A percentile compares a stretch with the other conserved stretches of the same genome.
These are phyloP conservation scores for Magnaporthales sp. DNA, from an alignment of 2,329 filamentous ascomycete species.

Conservation along the genomic window DNA sequence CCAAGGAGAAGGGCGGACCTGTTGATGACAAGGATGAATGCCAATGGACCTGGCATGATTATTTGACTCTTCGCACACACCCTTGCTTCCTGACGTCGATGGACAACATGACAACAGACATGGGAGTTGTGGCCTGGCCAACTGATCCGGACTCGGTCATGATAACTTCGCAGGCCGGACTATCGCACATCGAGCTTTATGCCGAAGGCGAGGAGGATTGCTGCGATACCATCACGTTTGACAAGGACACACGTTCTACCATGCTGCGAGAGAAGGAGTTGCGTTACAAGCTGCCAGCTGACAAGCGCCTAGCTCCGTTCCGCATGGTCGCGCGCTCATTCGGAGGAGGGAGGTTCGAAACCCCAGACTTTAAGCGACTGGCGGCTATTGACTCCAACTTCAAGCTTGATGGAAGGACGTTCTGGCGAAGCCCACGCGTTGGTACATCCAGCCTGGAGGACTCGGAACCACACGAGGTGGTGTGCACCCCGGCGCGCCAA, in stretches of 20 bases:
- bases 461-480: slow-evolving; percentile 59
- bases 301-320: slow-evolving; percentile 53
- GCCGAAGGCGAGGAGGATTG: slow-evolving; percentile 74
- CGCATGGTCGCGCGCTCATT: slow-evolving; percentile 68
- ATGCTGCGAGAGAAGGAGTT: slow-evolving; percentile 68
- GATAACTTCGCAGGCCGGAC: slow-evolving; percentile 69
- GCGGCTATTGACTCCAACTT: slow-evolving; percentile 63
- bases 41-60: slow-evolving; percentile 83
- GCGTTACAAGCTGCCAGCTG: slow-evolving; percentile 60
- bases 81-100: slow-evolving; percentile 61
- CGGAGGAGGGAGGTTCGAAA: slow-evolving; percentile 62
- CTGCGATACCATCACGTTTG: slow-evolving; percentile 73
- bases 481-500: slow-evolving; percentile 62
- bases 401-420: slow-evolving; percentile 58
- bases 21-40: slow-evolving; percentile 76
- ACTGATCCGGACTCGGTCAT: slow-evolving; percentile 64
- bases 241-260: slow-evolving; percentile 59
- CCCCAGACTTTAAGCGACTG: slow-evolving; percentile 68
- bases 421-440: slow-evolving; percentile 67
- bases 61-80: slow-evolving; percentile 80
- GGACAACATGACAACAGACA: slow-evolving; percentile 58
- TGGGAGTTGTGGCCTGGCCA: slow-evolving; percentile 77
- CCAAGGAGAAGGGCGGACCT: slow-evolving; percentile 70
- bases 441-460: slow-evolving; percentile 66
- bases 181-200: slow-evolving; percentile 80